Evolutionary conservation across 208 protist genomes (phyloP), one percentile per base, ranked within the genome.

Genomic region (Crithidia expoeki): DNA sequence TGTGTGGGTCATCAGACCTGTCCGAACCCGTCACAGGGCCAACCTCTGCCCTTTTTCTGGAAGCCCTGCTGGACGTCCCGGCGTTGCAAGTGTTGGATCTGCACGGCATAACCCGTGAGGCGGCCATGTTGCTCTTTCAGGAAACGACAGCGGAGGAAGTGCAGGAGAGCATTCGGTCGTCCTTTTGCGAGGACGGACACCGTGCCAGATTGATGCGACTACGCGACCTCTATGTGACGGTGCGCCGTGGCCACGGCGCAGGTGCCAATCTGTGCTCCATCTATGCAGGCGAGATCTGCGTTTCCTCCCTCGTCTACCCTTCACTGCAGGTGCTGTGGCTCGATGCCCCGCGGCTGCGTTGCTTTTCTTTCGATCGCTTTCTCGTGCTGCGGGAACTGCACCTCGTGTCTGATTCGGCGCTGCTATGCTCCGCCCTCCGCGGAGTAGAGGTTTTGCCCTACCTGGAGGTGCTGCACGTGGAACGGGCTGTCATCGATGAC

Each of bases 401-500:
- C 72, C 70, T 90, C 11, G 55, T 84, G 3, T 58, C 80, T 25
- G 85, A 90, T 46, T 42, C 40, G 7, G 32, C 76, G 19, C 82
- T 90, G 49, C 60, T 53, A 23, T 78, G 64, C 52, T 81, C 74
- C 34, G 55, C 58, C 21, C 62, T 90, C 40, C 33, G 60, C 17
- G 81, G 81, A 16, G 68, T 87, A 46, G 81, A 85, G 67, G 60
- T 10, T 25, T 74, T 90, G 49, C 69, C 79, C 16, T 64, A 57
- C 38, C 72, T 87, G 4, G 79, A 87, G 74, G 85, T 90, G 42
- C 51, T 90, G 21, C 85, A 90, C 57, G 38, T 90, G 19, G 85
- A 87, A 57, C 69, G 56, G 9, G 69, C 79, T 10, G 30, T 67
- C 47, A 60, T 90, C 14, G 79, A 87, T 70, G 58, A 56, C 52